Evolutionary conservation across 257 asterid genomes (phyloP), one percentile per base, ranked within the genome.

Genomic region (Coffea eugenioides): DNA sequence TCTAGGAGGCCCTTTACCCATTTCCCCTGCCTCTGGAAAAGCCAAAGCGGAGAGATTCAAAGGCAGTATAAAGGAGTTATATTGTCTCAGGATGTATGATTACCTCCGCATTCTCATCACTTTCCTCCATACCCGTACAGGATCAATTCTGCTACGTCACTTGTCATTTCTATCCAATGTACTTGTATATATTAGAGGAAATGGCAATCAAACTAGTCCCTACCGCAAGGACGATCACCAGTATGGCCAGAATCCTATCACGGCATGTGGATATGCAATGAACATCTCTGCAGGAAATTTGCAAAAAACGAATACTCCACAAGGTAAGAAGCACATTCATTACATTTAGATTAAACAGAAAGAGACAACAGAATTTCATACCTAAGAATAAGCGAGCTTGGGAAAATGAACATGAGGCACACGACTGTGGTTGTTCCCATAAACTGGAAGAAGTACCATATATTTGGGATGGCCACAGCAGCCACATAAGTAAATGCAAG

Each of bases 361-460:
- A 71, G 4, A 8, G 25, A 54, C 16, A 54, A 71, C 52, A 49
- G 49, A 61, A 49, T 31, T 36, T 65, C 83, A 7, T 88, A 96
- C 99, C 98, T 89, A 54, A 96, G 97, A 80, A 92, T 91, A 69
- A 96, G 88, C 8, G 95, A 90, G 91, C 98, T 88, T 6, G 99
- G 99, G 85, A 96, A 94, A 69, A 95, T 89, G 90, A 95, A 95
- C 98, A 95, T 93, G 83, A 95, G 88, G 88, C 85, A 93, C 91
- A 94, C 88, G 82, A 94, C 98, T 0, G 98, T 94, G 16, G 98
- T 94, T 0, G 98, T 91, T 16, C 98, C 97, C 95, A 94, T 91
- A 80, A 93, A 91, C 88, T 93, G 98, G 88, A 94, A 94, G 93
- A 94, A 93, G 90, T 93, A 93, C 98, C 98, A 94, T 80, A 94